phyloP scores from a whole-genome alignment of 2,329 filamentous ascomycete species.

The Venturia asperata region DNA sequence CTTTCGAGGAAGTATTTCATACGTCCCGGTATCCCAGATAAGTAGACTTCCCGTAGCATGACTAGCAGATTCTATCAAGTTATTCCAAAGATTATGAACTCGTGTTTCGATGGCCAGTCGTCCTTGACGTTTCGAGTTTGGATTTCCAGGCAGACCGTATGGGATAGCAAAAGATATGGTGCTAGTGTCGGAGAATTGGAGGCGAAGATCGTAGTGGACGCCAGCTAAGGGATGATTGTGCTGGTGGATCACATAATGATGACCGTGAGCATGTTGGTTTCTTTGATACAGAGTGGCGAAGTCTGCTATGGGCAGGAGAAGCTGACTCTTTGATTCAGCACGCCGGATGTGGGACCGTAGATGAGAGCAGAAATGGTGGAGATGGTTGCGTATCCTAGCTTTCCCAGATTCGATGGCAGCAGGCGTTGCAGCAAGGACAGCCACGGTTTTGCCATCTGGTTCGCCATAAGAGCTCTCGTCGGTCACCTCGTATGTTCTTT shows the following conservation, averaged over 20 bases:
- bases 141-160: no score
- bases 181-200: conserved; percentile 34
- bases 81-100: no score
- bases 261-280: conserved; percentile 40
- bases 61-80: no score
- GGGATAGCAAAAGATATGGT: no score
- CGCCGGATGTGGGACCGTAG: conserved; percentile 30
- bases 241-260: conserved; percentile 61
- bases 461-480: not conserved
- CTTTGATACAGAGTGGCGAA: conserved; percentile 43
- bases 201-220: conserved; percentile 60
- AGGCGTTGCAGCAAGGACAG: not conserved
- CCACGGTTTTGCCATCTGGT: not conserved
- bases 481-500: not conserved
- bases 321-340: conserved; percentile 19
- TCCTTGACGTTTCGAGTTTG: no score
- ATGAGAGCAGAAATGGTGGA: conserved; percentile 41
- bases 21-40: conserved; percentile 42
- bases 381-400: conserved; percentile 41
- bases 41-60: conserved; percentile 37
- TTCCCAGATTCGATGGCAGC: conserved; percentile 44
- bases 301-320: conserved; percentile 35
- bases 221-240: conserved; percentile 66
- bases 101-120: no score
- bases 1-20: conserved; percentile 30